phyloP scores from a whole-genome alignment of 345 rosid species.

The Dovyalis caffra region DNA sequence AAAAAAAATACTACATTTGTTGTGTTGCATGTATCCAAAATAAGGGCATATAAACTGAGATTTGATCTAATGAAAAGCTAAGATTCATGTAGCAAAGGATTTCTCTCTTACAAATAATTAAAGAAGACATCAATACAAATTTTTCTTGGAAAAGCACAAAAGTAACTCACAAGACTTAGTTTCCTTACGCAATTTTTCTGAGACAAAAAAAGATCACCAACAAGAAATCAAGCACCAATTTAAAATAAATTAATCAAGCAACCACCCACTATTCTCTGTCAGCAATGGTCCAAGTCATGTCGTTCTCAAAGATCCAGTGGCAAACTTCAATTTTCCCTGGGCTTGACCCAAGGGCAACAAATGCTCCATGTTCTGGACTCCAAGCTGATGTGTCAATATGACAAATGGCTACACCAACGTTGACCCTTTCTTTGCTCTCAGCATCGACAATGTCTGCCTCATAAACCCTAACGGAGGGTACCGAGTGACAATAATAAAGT shows the following conservation, averaged over 20 bases:
- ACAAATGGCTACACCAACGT: constrained; percentile 30
- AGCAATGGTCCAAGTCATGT: constrained; percentile 29
- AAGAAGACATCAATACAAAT: background rate
- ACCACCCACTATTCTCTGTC: background rate
- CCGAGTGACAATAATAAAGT: constrained; percentile 35
- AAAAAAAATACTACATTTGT: no score
- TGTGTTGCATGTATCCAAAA: no score
- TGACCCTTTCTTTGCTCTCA: constrained; percentile 13
- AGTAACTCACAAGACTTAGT: background rate
- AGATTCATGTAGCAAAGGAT: background rate
- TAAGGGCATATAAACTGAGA: no score
- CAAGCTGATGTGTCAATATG: constrained; percentile 34
- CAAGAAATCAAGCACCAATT: background rate
- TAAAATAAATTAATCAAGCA: background rate
- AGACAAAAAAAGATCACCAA: background rate
- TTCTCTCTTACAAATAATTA: background rate
- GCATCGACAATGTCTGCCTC: constrained; percentile 25
- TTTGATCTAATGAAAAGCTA: background rate
- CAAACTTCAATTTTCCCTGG: constrained; percentile 33
- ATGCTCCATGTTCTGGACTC: constrained; percentile 30
- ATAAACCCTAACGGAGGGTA: constrained; percentile 30
- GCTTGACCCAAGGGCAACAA: constrained; percentile 24
- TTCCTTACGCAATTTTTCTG: background rate
- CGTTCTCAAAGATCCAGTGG: constrained; percentile 39
- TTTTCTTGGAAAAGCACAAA: background rate